These are phyloP conservation scores for Suillus sp. DNA, from an alignment of 768 basidiomycete species.

Conservation along the genomic window DNA sequence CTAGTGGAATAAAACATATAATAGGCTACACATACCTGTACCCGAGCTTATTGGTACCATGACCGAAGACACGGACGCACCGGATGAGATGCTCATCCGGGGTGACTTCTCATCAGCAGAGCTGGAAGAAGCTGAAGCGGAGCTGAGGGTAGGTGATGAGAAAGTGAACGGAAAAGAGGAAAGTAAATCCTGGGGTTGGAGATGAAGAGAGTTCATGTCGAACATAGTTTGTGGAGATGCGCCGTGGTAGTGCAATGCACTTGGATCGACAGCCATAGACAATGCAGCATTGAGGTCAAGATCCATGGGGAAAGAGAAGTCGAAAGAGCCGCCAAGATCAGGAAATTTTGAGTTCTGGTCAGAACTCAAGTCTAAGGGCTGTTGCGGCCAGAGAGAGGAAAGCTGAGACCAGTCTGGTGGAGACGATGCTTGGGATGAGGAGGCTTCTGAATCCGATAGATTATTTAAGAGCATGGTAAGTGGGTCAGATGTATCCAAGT, in stretches of 20 bases:
- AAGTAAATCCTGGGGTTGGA: conserved; percentile 34
- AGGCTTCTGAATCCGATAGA: conserved; percentile 35
- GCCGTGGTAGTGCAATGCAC: conserved; percentile 52
- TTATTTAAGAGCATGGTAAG: conserved; percentile 60
- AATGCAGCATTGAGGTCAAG: conserved; percentile 53
- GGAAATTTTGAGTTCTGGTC: conserved; percentile 34
- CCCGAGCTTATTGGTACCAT: conserved; percentile 38
- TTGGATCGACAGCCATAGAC: conserved; percentile 65
- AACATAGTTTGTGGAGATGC: conserved; percentile 25
- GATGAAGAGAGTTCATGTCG: conserved; percentile 16
- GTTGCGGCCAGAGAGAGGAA: conserved; percentile 47
- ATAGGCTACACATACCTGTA: not conserved
- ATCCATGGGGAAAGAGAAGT: conserved; percentile 51
- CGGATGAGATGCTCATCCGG: conserved; percentile 28
- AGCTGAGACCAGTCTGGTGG: conserved; percentile 59
- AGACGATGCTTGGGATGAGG: conserved; percentile 29
- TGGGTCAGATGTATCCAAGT: conserved; percentile 56
- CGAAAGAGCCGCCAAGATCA: conserved; percentile 43
- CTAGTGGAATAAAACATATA: too few species aligned
- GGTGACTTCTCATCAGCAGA: conserved; percentile 27
- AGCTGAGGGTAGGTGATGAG: conserved; percentile 37
- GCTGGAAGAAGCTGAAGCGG: conserved; percentile 30
- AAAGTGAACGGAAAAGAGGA: conserved; percentile 46
- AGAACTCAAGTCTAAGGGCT: conserved; percentile 14
- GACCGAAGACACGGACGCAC: conserved; percentile 50